Evolutionary conservation across 805 yeast species (phyloP), one percentile per base, ranked within the genome.

Genomic region (Kodamaea nitidulidarum): DNA sequence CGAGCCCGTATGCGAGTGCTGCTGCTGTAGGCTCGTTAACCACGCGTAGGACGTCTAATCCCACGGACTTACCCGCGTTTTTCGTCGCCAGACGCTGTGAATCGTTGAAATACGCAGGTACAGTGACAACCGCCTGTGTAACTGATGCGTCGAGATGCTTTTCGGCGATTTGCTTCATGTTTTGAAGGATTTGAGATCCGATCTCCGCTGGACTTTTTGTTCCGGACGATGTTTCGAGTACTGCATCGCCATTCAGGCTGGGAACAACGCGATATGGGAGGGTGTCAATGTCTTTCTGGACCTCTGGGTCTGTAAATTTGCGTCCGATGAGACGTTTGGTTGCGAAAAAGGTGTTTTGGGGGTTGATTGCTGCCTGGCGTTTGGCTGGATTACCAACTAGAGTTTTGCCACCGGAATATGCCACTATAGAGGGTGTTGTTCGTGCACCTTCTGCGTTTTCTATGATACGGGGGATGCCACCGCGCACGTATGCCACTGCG

Each of bases 21-120:
- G 93, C 91, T 8, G 91, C 91, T 16, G 93, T 84, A 29, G 93
- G 93, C 61, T 84, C 93, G 60, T 84, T 84, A 22, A 84, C 75
- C 33, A 84, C 88, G 58, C 95, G 69, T 50, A 84, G 61, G 20
- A 84, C 84, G 42, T 84, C 80, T 49, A 84, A 61, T 17, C 91
- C 91, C n/a, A 84, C 84, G 49, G 81, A 63, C 51, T 72, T 70
- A 24, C 91, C 95, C 0, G 91, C 86, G 54, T 74, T 75, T 55
- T 84, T 82, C n/a, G 93, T 84, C 4, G 91, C 90, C 56, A 80
- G 88, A 60, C 93, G 72, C 59, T 84, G 93, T 14, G 84, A 71
- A 59, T 84, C 91, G 60, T 84, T 83, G 66, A 84, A 84, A 57
- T 84, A 84, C 6, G 91, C 91, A 12, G 93, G 93, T 4, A 84